These are phyloP conservation scores for Vachellia pachyceras DNA, from an alignment of 306 rosid genomes.

Conservation along the genomic window DNA sequence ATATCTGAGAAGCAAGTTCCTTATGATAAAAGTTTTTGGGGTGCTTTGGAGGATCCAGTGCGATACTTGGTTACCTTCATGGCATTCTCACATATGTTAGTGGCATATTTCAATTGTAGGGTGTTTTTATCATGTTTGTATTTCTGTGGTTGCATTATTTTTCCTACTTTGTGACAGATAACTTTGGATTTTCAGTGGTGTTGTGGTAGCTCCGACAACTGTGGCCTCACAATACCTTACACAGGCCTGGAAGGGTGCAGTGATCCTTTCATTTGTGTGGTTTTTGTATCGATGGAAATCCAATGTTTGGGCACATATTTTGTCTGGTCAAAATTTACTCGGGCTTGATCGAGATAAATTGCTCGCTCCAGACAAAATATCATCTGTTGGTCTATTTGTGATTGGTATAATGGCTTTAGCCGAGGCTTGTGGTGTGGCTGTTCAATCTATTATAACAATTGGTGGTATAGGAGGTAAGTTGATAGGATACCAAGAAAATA, in stretches of 20 bases:
- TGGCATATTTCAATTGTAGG: slow-evolving; percentile 36
- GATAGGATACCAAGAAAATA: no score
- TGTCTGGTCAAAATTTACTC: slow-evolving; percentile 46
- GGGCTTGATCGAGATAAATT: slow-evolving; percentile 74
- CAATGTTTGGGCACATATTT: slow-evolving; percentile 59
- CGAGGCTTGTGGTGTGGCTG: slow-evolving; percentile 96
- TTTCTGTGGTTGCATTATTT: slow-evolving; percentile 14
- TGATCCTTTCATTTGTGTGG: slow-evolving; percentile 82
- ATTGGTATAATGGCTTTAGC: slow-evolving; percentile 90
- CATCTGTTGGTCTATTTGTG: slow-evolving; percentile 79
- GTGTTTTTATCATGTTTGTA: slow-evolving; percentile 9
- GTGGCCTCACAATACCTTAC: slow-evolving; percentile 70
- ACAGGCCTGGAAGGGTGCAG: slow-evolving; percentile 82
- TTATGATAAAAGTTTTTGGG: slow-evolving; percentile 89
- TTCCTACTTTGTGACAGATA: slow-evolving; percentile 35
- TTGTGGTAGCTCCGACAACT: slow-evolving; percentile 86
- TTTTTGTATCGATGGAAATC: slow-evolving; percentile 89
- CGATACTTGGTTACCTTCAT: slow-evolving; percentile 80
- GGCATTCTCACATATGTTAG: slow-evolving; percentile 89
- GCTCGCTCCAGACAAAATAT: slow-evolving; percentile 73
- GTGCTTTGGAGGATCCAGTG: slow-evolving; percentile 92
- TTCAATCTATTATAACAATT: slow-evolving; percentile 83
- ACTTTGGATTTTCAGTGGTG: slow-evolving; percentile 72
- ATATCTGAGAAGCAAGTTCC: slow-evolving; percentile 52
- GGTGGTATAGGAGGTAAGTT: slow-evolving; percentile 99